These are phyloP conservation scores for Hypoxylon rickii DNA, from an alignment of 495 filamentous ascomycete genomes.

Conservation along the genomic window DNA sequence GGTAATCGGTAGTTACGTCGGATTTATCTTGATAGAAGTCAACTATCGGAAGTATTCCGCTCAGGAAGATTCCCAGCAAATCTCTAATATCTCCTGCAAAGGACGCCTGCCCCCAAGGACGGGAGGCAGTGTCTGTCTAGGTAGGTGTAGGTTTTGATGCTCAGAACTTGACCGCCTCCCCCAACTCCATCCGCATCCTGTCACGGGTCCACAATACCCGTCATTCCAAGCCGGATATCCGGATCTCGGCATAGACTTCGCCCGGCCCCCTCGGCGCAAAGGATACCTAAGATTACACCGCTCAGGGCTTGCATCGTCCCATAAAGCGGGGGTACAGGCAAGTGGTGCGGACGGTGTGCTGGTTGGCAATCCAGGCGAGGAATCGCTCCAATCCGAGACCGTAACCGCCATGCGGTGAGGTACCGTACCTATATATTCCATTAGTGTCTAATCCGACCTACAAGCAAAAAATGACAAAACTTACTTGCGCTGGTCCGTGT, in stretches of 20 bases:
- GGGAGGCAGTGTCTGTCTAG: constrained; percentile 10
- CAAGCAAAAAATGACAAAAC: constrained; percentile 42
- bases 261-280: no score
- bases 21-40: no score
- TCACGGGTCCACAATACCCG: constrained; percentile 8
- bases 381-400: constrained; percentile 95
- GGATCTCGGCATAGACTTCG: constrained; percentile 7
- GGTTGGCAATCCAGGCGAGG: constrained; percentile 92
- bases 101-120: no score
- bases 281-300: constrained; percentile 5
- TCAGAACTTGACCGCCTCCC: constrained; percentile 26
- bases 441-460: constrained; percentile 32
- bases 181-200: constrained; percentile 20
- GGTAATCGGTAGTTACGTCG: no score
- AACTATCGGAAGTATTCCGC: no score
- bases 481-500: constrained; percentile 96
- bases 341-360: constrained; percentile 87
- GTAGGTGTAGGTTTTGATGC: no score
- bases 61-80: no score
- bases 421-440: constrained; percentile 72
- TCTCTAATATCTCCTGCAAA: no score
- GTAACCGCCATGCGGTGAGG: constrained; percentile 92
- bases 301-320: constrained; percentile 86
- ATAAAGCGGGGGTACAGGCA: constrained; percentile 94
- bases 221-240: constrained; percentile 1